Percentiles rank a stretch among this genome's conserved stretches.
Conservation (phyloP, 2,329 filamentous ascomycete genomes). For the Colletotrichum sp. region DNA sequence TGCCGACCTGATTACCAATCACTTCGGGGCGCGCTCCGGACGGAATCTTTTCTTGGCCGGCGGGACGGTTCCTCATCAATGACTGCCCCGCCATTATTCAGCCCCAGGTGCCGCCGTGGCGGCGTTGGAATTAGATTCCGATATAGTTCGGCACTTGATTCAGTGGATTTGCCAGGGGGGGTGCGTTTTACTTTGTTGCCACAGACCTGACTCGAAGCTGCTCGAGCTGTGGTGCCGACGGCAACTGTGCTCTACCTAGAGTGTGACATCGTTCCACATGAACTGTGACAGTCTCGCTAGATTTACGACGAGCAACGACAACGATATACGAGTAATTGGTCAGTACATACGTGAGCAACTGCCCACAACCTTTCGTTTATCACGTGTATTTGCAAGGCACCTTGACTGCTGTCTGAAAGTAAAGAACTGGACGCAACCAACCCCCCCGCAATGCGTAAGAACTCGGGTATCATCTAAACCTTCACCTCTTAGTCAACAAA, state of each 20-base stretch:
- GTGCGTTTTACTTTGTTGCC: neutral
- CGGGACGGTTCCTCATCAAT: neutral
- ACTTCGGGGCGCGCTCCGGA: constrained; percentile 1
- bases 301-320: neutral
- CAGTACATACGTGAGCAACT: neutral
- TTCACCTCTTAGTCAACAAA: neutral
- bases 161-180: neutral
- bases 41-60: constrained; percentile 17
- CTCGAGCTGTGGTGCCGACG: neutral
- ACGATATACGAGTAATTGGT: neutral
- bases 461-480: neutral
- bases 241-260: neutral
- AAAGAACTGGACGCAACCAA: neutral
- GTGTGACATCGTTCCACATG: neutral
- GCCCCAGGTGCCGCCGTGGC: neutral
- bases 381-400: neutral
- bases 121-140: neutral
- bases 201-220: neutral
- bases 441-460: neutral
- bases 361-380: neutral
- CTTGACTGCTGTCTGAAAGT: neutral
- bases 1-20: constrained; percentile 18
- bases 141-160: neutral
- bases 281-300: neutral
- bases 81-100: constrained; percentile 3